These are phyloP conservation scores for Monosporascus cannonballus DNA, from an alignment of 2,329 filamentous ascomycete genomes.

Conservation along the genomic window DNA sequence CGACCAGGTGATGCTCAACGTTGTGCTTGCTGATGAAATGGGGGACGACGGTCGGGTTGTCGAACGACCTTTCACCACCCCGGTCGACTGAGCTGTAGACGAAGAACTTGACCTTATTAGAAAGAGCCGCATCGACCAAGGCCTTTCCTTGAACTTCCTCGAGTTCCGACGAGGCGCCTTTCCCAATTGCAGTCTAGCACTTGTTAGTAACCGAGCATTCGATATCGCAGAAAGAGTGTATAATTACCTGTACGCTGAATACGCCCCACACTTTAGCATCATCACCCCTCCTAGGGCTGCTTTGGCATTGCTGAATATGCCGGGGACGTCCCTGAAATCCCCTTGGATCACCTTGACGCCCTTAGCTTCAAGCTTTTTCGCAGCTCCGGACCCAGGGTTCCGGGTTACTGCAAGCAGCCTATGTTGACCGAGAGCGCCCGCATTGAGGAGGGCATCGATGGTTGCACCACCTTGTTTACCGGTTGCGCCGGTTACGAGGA, in stretches of 20 bases:
- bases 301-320: constrained; percentile 37
- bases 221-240: not conserved
- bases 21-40: constrained; percentile 56
- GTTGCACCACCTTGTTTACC: constrained; percentile 33
- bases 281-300: constrained; percentile 24
- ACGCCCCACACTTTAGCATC: constrained; percentile 47
- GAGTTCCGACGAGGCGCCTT: constrained; percentile 21
- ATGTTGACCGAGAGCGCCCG: constrained; percentile 35
- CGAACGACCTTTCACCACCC: constrained; percentile 42
- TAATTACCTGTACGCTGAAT: constrained; percentile 50
- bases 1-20: constrained; percentile 54
- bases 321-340: constrained; percentile 43
- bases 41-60: constrained; percentile 47
- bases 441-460: constrained; percentile 23
- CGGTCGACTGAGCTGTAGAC: constrained; percentile 59
- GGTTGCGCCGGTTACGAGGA: constrained; percentile 31
- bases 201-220: not conserved
- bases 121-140: constrained; percentile 48
- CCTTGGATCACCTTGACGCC: constrained; percentile 52
- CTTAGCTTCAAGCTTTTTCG: constrained; percentile 39
- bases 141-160: constrained; percentile 49
- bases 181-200: constrained; percentile 1
- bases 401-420: constrained; percentile 57
- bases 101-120: constrained; percentile 49
- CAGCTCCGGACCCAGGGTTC: constrained; percentile 42